Evolutionary conservation across 1,284 basidiomycete species (phyloP), one percentile per base, ranked within the genome.

Genomic region (Trichosporon sp.): DNA sequence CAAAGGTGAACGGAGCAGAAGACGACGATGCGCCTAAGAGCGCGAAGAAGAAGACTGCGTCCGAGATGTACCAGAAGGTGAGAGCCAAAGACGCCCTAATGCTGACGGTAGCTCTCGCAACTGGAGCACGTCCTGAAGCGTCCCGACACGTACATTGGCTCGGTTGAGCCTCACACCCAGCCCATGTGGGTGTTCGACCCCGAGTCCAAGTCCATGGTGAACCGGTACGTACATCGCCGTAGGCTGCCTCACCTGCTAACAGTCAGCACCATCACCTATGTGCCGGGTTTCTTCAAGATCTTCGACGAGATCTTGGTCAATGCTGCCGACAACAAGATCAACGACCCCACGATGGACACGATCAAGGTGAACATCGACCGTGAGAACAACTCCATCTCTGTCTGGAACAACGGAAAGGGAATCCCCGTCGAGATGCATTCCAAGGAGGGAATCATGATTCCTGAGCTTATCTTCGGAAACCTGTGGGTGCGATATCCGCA

Each of bases 281-380:
- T 98, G 2, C 97, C 97, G 0, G 97, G 96, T 73, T 97, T 99
- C 83, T 97, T 97, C 88, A 99, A 99, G 87, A 99, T 99, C 80
- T 91, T 99, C 60, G 97, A 99, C 79, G 97, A 99, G 85, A 99
- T 99, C 77, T 87, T 99, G 6, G 97, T 99, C 76, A 99, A 99
- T 81, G 97, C 97, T 21, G 97, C 97, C 7, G 97, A 99, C 83
- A 98, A 99, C 85, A 99, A 96, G 94, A 92, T 95, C 79, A 95
- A 95, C 73, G 95, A 97, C 81, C 68, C 88, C 1, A 88, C 80
- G 66, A 97, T 97, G 95, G 91, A 95, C 83, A 88, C 89, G 7
- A 86, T 98, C 79, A 96, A 95, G 83, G 88, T 97, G 71, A 90
- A 84, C 35, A 92, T 99, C 70, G 90, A 99, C 82, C 84, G 90